These are phyloP conservation scores for Neonectria punicea DNA, from an alignment of 2,329 filamentous ascomycete species.

Conservation along the genomic window DNA sequence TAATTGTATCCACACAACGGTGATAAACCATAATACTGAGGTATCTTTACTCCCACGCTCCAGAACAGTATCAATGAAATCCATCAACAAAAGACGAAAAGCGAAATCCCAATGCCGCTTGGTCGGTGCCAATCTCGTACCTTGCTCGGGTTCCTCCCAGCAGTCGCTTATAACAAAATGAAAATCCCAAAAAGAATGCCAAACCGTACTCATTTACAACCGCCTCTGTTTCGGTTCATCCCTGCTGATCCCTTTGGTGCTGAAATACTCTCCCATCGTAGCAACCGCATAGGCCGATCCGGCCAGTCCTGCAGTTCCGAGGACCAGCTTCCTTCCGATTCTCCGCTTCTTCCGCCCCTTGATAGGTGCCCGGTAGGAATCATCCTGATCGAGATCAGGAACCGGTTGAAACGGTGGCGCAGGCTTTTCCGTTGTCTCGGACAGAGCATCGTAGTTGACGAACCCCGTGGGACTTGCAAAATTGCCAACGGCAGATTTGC, in stretches of 20 bases:
- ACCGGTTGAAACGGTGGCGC: slow-evolving; percentile 51
- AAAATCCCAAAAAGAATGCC: not conserved
- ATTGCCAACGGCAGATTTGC: slow-evolving; percentile 60
- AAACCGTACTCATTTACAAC: slow-evolving; percentile 35
- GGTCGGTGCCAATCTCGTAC: not conserved
- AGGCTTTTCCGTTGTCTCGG: slow-evolving; percentile 44
- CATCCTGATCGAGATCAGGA: slow-evolving; percentile 57
- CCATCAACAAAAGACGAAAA: not conserved
- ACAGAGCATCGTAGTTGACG: slow-evolving; percentile 66
- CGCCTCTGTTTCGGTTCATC: slow-evolving; percentile 54
- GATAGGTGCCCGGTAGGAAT: slow-evolving; percentile 53
- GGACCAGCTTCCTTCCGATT: slow-evolving; percentile 58
- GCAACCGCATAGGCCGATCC: slow-evolving; percentile 68
- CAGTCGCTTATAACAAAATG: not conserved
- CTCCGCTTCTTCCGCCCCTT: slow-evolving; percentile 51
- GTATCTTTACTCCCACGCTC: slow-evolving; percentile 13
- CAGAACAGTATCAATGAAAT: not conserved
- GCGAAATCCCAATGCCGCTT: not conserved
- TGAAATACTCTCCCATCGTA: slow-evolving; percentile 67
- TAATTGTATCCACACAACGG: not conserved
- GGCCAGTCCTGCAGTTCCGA: slow-evolving; percentile 65
- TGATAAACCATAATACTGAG: slow-evolving; percentile 7
- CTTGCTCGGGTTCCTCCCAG: not conserved
- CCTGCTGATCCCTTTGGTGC: slow-evolving; percentile 52
- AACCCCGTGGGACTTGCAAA: slow-evolving; percentile 74